Evolutionary conservation across 768 basidiomycete genomes (phyloP), one percentile per base, ranked within the genome.

Genomic region (Kwoniella pini): DNA sequence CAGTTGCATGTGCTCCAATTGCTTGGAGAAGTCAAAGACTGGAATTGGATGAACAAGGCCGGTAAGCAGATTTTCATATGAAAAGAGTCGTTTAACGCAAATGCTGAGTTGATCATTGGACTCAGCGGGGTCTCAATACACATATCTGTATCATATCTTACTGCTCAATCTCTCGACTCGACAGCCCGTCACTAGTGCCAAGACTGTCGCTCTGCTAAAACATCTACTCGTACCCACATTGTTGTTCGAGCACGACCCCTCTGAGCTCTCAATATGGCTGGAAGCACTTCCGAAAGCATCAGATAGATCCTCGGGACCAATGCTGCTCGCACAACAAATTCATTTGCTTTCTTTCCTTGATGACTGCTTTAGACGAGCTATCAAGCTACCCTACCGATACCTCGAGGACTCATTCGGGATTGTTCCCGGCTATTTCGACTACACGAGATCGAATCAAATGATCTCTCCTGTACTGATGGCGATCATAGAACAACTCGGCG

Each of bases 351-450:
- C 69, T 0, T 92, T 96, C 79, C 68, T 96, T 11, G 94, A 97
- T 64, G 91, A 93, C 51, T 95, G 91, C 70, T 82, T 89, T 2
- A 87, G 88, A 58, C 83, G 90, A 17, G 92, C 88, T 67, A 72
- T 87, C 64, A 91, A 88, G 77, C 88, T 87, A 1, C 90, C 91
- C 0, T 89, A 92, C 74, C 84, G 85, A 27, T 97, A 95, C 72
- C 82, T 95, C 54, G 93, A 96, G 68, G 86, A 86, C 22, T 77
- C 87, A 63, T 75, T 82, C 5, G 69, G 77, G 0, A 71, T 85
- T 44, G 45, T 68, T 11, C 60, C 65, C 5, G 67, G 64, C 19
- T 64, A 65, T 21, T 60, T 70, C 62, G 62, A 60, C n/a, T 63
- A 58, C 15, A 51, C 60, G 15, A 17, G 48, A 33, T 53, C 59